Evolutionary conservation across 495 filamentous ascomycete genomes (phyloP), one percentile per base, ranked within the genome.

Genomic region (Talaromyces ruber): DNA sequence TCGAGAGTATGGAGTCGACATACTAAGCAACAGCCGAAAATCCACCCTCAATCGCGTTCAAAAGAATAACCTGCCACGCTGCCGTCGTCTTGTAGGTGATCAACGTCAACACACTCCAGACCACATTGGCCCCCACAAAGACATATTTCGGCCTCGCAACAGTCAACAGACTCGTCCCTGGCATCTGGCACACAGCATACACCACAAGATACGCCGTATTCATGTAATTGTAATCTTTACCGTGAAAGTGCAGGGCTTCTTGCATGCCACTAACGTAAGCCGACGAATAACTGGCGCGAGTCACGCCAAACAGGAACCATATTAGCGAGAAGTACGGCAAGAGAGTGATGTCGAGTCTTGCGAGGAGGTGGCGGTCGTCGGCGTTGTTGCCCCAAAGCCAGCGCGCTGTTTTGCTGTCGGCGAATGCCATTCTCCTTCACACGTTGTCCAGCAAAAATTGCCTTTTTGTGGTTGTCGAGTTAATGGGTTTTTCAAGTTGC

Each of bases 221-320:
- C 73, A 76, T 72, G 37, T 76, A 76, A 52, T 74, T 76, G 60
- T 71, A 76, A 9, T 73, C 68, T 39, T 74, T 76, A 1, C 73
- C 71, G 29, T 74, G 52, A 32, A 76, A 76, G 12, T 64, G 34
- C 0, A 76, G 62, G 0, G 68, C 73, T 61, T 74, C 71, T 32
- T 71, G 70, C 71, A 76, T 76, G 3, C 71, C 71, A 55, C 71
- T 74, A 58, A 74, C 74, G 59, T 76, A 76, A 2, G 73, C 73
- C 9, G 71, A 70, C 18, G 70, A 72, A 39, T 76, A 76, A 54
- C 73, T 76, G 22, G 73, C 64, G 25, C 73, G 65, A 1, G 71
- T 76, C 22, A 76, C 65, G 8, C 72, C 67, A 58, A 74, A 74
- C 16, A 74, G 65, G 59, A 74, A 74, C 72, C 72, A 74, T 34